Evolutionary conservation across 805 yeast species (phyloP).

Genomic region (Candida argentea): DNA sequence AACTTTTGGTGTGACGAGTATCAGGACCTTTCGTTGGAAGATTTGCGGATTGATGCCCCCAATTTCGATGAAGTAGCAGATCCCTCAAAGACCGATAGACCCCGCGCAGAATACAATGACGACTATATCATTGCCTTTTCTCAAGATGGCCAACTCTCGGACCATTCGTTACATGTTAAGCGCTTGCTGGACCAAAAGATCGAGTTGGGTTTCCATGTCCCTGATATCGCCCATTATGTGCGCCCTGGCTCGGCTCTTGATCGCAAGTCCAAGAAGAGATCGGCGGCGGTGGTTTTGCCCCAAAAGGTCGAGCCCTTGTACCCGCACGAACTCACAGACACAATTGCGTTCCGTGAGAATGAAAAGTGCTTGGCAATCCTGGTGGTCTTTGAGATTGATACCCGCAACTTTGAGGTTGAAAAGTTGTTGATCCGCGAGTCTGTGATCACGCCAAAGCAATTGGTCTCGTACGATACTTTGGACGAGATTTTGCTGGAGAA

Average conservation of each 20-base stretch:
- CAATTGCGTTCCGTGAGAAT: slow-evolving; percentile 51
- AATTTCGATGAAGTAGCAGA: slow-evolving; percentile 27
- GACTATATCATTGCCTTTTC: slow-evolving; percentile 60
- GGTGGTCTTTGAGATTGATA: slow-evolving; percentile 71
- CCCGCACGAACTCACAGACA: slow-evolving; percentile 54
- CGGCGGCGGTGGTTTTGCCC: slow-evolving; percentile 80
- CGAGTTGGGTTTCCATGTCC: slow-evolving; percentile 78
- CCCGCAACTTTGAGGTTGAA: slow-evolving; percentile 58
- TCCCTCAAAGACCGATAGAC: too few relatives aligned
- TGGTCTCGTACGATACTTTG: slow-evolving; percentile 44
- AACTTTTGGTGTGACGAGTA: slow-evolving; percentile 77
- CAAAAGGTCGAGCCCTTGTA: slow-evolving; percentile 60
- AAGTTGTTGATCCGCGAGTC: slow-evolving; percentile 73
- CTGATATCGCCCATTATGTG: slow-evolving; percentile 67
- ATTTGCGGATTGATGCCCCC: slow-evolving; percentile 28
- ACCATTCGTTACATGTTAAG: slow-evolving; percentile 78
- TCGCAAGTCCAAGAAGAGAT: slow-evolving; percentile 82
- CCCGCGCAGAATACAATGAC: slow-evolving; percentile 45
- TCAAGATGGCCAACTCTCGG: slow-evolving; percentile 49
- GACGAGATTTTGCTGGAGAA: slow-evolving; percentile 37
- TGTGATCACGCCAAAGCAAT: slow-evolving; percentile 51
- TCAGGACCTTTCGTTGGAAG: slow-evolving; percentile 21
- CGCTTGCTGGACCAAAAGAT: slow-evolving; percentile 47
- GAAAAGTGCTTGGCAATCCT: slow-evolving; percentile 60
- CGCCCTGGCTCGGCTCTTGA: slow-evolving; percentile 71